phyloP scores from a whole-genome alignment of 176 grass and related monocot genomes.

The Lolium multiflorum region DNA sequence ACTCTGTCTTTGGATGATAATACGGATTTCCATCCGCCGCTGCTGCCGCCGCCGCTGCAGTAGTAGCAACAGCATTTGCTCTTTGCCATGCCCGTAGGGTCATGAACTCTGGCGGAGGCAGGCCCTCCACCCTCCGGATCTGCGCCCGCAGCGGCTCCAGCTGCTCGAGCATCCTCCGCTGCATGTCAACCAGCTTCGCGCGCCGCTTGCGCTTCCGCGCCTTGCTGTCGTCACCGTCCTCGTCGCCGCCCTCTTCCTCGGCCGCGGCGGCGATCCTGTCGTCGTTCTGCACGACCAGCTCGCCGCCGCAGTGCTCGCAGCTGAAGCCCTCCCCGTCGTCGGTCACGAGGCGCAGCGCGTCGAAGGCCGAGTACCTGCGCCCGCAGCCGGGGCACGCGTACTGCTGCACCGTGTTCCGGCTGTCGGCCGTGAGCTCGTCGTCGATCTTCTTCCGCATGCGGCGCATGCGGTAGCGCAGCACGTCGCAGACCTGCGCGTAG shows the following conservation, averaged over 20 bases:
- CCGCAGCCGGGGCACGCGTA: slow-evolving; percentile 64
- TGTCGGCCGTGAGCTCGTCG: slow-evolving; percentile 59
- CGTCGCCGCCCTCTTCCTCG: not conserved
- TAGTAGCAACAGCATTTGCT: slow-evolving; percentile 45
- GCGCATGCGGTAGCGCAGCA: slow-evolving; percentile 64
- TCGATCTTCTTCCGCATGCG: slow-evolving; percentile 73
- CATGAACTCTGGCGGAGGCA: slow-evolving; percentile 85
- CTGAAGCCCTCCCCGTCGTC: not conserved
- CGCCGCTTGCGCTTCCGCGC: not conserved
- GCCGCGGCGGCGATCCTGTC: not conserved
- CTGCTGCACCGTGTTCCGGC: slow-evolving; percentile 62
- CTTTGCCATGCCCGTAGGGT: slow-evolving; percentile 84
- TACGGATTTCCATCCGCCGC: slow-evolving; percentile 30
- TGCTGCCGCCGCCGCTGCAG: not conserved
- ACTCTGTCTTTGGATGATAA: slow-evolving; percentile 62
- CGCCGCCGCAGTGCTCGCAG: not conserved
- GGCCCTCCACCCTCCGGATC: slow-evolving; percentile 76
- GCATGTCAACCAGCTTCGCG: not conserved
- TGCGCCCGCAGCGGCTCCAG: slow-evolving; percentile 71
- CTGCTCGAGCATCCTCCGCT: slow-evolving; percentile 49
- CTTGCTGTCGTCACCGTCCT: not conserved
- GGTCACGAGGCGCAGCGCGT: not conserved
- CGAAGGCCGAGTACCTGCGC: not conserved
- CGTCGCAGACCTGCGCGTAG: slow-evolving; percentile 70
- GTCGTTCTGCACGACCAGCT: not conserved